Conservation (phyloP, 768 basidiomycete genomes). For the Tulasnella sp. region DNA sequence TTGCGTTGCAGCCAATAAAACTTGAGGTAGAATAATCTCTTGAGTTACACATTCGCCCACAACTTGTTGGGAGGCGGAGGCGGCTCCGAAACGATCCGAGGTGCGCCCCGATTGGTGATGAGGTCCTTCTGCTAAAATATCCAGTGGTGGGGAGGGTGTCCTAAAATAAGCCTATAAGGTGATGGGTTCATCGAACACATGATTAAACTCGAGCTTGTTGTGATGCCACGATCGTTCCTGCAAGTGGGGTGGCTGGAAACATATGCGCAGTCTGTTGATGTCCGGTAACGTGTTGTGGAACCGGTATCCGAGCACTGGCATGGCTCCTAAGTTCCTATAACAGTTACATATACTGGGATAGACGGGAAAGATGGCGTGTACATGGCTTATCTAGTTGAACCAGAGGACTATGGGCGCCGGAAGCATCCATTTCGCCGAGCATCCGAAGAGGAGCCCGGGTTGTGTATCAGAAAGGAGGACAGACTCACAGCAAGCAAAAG, state of each 20-base stretch:
- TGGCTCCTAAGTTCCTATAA: not conserved
- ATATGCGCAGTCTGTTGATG: too few species aligned
- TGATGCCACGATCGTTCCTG: too few species aligned
- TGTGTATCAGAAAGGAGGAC: not conserved
- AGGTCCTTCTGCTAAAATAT: not conserved
- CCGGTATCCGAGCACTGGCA: too few species aligned
- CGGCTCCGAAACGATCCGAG: not conserved
- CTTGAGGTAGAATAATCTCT: not conserved
- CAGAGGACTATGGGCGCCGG: not conserved
- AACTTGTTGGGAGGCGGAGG: not conserved
- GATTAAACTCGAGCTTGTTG: too few species aligned
- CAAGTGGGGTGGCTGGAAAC: too few species aligned
- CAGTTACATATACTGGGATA: not conserved
- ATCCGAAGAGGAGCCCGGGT: not conserved
- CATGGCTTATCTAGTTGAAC: not conserved
- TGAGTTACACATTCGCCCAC: not conserved
- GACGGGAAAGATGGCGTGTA: not conserved
- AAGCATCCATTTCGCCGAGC: not conserved
- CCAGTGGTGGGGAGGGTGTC: not conserved
- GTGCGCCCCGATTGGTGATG: not conserved
- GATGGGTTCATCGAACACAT: too few species aligned
- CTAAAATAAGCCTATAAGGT: not conserved
- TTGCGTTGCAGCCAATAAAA: too few species aligned
- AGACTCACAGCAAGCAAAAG: not conserved
- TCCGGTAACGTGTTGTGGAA: too few species aligned